Conservation (phyloP, 2,329 filamentous ascomycete genomes). For the Alternaria gansuensis region DNA sequence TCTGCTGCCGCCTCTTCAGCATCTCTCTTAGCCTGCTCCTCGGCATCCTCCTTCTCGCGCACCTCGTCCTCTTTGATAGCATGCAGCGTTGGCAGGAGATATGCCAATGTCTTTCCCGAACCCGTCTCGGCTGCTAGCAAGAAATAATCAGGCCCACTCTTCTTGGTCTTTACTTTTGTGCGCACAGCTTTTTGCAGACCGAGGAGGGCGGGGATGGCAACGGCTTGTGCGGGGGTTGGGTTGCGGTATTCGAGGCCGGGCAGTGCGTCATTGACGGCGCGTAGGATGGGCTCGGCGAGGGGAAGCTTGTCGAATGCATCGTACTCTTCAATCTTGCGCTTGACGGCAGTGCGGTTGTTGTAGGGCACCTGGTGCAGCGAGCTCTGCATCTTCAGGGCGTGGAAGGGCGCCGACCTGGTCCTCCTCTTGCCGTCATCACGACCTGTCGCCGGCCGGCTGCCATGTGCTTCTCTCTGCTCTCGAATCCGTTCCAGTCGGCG, state of each 20-base stretch:
- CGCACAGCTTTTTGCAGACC: constrained; percentile 60
- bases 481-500: constrained; percentile 32
- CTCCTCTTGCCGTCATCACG: constrained; percentile 37
- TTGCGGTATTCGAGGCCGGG: constrained; percentile 76
- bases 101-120: constrained; percentile 95
- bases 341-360: constrained; percentile 67
- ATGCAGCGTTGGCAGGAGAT: constrained; percentile 84
- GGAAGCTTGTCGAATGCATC: constrained; percentile 84
- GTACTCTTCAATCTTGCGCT: constrained; percentile 70
- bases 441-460: constrained; percentile 20
- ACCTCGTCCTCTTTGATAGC: constrained; percentile 78
- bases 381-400: constrained; percentile 94
- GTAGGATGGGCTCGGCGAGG: constrained; percentile 74
- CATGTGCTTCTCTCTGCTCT: constrained; percentile 23
- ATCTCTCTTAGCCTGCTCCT: constrained; percentile 61
- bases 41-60: constrained; percentile 58
- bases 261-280: constrained; percentile 80
- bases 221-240: constrained; percentile 87
- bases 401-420: constrained; percentile 64
- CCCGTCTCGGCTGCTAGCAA: constrained; percentile 95
- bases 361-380: constrained; percentile 80
- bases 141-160: constrained; percentile 68
- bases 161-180: constrained; percentile 38
- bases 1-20: constrained; percentile 59
- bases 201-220: constrained; percentile 85